A percentile compares a stretch with the other conserved stretches of the same genome.
Conservation (phyloP, 1,139 yeast genomes). For the Suhomyces atakaporum region DNA sequence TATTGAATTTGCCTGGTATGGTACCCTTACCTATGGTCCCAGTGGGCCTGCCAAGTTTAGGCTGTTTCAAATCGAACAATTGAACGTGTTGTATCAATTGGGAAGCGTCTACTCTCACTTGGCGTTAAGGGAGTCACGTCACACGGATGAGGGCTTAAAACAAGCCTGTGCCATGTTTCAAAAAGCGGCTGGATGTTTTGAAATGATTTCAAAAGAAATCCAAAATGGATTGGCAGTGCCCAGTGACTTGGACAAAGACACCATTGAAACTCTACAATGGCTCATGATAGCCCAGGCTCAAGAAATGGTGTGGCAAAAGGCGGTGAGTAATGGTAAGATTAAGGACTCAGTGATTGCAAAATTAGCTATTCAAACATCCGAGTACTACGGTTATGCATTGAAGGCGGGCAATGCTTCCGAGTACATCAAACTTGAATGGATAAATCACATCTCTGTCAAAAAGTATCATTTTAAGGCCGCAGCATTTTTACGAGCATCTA, state of each 20-base stretch:
- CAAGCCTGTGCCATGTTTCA: constrained; percentile 66
- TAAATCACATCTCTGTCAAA: constrained; percentile 59
- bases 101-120: constrained; percentile 64
- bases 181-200: constrained; percentile 69
- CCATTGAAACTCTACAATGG: constrained; percentile 31
- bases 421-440: constrained; percentile 63
- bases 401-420: constrained; percentile 49
- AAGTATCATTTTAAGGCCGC: constrained; percentile 68
- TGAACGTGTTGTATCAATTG: constrained; percentile 66
- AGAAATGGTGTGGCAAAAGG: constrained; percentile 81
- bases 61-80: constrained; percentile 58
- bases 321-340: constrained; percentile 49
- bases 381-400: constrained; percentile 53
- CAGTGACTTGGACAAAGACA: constrained; percentile 29
- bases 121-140: constrained; percentile 47
- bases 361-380: constrained; percentile 63
- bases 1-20: constrained; percentile 69
- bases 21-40: constrained; percentile 59
- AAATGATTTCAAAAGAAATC: constrained; percentile 28
- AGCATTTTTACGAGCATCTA: constrained; percentile 62
- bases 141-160: constrained; percentile 58
- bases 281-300: constrained; percentile 84
- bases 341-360: constrained; percentile 66
- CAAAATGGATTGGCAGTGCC: constrained; percentile 11
- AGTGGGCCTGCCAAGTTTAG: constrained; percentile 45